Conservation (phyloP, 2,329 filamentous ascomycete genomes). For the Colletotrichum noveboracense region DNA sequence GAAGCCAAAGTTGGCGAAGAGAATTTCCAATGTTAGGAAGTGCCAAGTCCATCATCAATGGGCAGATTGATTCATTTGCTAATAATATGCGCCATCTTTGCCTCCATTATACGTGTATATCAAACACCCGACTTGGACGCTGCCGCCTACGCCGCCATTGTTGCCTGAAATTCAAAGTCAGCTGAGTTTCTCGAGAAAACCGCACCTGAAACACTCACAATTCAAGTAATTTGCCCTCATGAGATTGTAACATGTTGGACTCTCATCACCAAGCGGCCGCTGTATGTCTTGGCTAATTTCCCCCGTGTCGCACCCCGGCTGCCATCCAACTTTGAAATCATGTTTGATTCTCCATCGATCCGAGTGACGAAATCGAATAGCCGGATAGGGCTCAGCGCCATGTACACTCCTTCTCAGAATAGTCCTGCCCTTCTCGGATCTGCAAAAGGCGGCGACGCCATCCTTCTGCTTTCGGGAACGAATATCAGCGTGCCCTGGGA, state of each 20-base stretch:
- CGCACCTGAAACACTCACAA: neutral
- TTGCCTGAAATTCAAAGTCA: neutral
- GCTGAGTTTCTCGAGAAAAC: neutral
- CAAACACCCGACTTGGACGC: neutral
- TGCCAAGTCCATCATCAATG: neutral
- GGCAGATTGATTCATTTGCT: neutral
- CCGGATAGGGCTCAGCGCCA: neutral
- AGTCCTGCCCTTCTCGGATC: neutral
- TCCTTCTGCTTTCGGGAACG: neutral
- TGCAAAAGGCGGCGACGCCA: neutral
- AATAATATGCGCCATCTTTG: neutral
- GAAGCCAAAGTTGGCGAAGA: neutral
- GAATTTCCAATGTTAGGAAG: neutral
- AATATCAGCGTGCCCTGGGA: neutral
- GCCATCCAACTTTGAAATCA: neutral
- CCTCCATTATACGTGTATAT: neutral
- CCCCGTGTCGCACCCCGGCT: neutral
- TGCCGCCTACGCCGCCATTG: neutral
- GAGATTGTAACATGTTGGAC: neutral
- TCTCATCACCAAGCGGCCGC: neutral
- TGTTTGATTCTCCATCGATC: neutral
- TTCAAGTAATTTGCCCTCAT: neutral
- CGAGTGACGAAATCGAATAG: neutral
- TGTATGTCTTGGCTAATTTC: neutral
- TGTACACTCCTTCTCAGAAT: neutral